phyloP scores from a whole-genome alignment of 1,284 basidiomycete genomes.

The Nidula niveotomentosa region DNA sequence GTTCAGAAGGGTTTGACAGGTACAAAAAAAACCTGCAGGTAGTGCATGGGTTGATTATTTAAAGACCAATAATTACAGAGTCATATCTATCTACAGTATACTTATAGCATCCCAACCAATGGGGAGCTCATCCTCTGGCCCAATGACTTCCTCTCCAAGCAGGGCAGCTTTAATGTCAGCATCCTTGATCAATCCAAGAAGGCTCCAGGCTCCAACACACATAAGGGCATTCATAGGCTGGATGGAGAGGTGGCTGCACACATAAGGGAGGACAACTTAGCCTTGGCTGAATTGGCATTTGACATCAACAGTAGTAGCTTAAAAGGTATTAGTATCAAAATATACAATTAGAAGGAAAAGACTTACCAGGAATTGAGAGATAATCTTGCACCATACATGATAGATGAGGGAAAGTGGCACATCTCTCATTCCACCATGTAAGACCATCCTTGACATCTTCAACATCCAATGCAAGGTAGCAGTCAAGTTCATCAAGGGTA shows the following conservation, averaged over 20 bases:
- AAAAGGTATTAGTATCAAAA: not conserved
- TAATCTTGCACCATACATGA: constrained; percentile 16
- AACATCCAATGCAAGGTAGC: not conserved
- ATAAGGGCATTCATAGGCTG: constrained; percentile 22
- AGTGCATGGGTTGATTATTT: not conserved
- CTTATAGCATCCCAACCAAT: constrained; percentile 4
- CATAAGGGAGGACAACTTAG: constrained; percentile 22
- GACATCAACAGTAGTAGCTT: constrained; percentile 25
- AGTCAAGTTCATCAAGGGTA: not conserved
- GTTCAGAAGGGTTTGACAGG: not conserved
- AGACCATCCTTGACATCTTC: constrained; percentile 11
- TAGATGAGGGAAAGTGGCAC: constrained; percentile 9
- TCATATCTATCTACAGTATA: not conserved
- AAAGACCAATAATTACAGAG: not conserved
- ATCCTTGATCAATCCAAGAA: not conserved
- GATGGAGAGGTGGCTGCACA: constrained; percentile 22
- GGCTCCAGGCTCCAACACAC: constrained; percentile 27
- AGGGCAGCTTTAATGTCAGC: not conserved
- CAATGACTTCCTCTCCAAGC: constrained; percentile 1
- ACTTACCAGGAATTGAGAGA: constrained; percentile 11
- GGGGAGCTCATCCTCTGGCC: constrained; percentile 1
- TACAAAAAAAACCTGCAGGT: not conserved
- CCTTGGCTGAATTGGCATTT: constrained; percentile 27
- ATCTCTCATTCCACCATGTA: constrained; percentile 14
- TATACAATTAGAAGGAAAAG: not conserved